phyloP scores from a whole-genome alignment of 371 early-diverging fungal genomes.

The Mortierella polycephala region DNA sequence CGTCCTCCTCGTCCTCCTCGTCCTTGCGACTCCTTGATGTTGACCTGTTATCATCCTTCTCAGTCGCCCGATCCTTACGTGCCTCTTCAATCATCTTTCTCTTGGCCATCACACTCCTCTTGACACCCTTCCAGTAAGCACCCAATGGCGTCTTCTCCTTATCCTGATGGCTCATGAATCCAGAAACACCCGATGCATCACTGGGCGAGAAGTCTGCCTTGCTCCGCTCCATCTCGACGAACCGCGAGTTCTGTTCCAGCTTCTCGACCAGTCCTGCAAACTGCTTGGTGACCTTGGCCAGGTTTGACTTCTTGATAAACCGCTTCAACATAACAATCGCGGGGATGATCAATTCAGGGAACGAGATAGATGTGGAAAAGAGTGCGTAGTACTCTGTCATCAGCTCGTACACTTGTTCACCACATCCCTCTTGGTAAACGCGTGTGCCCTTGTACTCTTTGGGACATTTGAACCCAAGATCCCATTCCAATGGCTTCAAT shows the following conservation, averaged over 20 bases:
- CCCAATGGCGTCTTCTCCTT: constrained; percentile 53
- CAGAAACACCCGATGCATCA: constrained; percentile 69
- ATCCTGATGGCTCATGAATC: constrained; percentile 42
- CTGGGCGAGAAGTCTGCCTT: constrained; percentile 82
- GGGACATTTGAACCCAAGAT: constrained; percentile 77
- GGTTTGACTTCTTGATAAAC: constrained; percentile 66
- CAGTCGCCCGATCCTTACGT: constrained; percentile 37
- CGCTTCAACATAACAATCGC: constrained; percentile 77
- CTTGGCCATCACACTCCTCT: constrained; percentile 42
- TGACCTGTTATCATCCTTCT: constrained; percentile 15
- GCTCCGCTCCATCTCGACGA: constrained; percentile 79
- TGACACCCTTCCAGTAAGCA: constrained; percentile 50
- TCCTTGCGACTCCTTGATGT: constrained; percentile 26
- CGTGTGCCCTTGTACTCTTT: constrained; percentile 84
- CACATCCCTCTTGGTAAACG: constrained; percentile 81
- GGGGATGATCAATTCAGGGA: constrained; percentile 89
- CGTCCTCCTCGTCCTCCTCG: constrained; percentile 31
- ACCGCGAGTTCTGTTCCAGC: constrained; percentile 81
- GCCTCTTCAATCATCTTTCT: constrained; percentile 54
- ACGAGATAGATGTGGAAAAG: constrained; percentile 80
- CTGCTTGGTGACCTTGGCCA: constrained; percentile 79
- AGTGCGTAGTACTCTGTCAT: constrained; percentile 78
- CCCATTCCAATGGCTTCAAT: constrained; percentile 84
- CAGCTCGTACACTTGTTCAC: constrained; percentile 78
- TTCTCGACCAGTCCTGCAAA: constrained; percentile 81